Conservation (phyloP, 345 rosid genomes). For the Euphorbia pulcherrima region DNA sequence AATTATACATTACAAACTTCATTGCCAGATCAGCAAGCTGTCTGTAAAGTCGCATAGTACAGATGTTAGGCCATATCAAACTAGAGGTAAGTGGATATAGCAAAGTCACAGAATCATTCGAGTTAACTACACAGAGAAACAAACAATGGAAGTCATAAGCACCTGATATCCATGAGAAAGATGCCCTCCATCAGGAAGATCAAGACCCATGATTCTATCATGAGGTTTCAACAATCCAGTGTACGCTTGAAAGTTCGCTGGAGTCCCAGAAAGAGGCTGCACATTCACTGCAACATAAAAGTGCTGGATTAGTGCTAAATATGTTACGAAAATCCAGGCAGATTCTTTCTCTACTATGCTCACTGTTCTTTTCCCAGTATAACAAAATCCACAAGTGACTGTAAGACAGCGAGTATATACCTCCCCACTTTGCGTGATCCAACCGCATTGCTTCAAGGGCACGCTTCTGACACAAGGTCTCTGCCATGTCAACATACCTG, state of each 20-base stretch:
- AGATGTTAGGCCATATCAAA: neutral
- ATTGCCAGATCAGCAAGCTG: neutral
- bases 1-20: neutral
- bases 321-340: slow-evolving; percentile 6
- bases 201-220: slow-evolving; percentile 99
- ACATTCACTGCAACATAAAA: slow-evolving; percentile 72
- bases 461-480: slow-evolving; percentile 87
- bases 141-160: slow-evolving; percentile 15
- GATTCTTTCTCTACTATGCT: neutral
- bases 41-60: neutral
- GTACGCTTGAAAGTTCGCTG: slow-evolving; percentile 91
- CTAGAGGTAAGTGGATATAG: neutral
- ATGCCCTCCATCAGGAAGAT: slow-evolving; percentile 99
- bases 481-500: slow-evolving; percentile 99
- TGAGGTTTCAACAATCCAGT: slow-evolving; percentile 92
- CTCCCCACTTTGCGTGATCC: slow-evolving; percentile 99
- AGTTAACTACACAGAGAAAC: neutral
- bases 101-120: neutral
- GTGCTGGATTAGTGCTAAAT: neutral
- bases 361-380: no score
- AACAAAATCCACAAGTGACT: neutral
- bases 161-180: slow-evolving; percentile 99
- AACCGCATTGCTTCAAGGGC: slow-evolving; percentile 88
- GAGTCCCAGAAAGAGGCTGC: slow-evolving; percentile 95
- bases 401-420: slow-evolving; percentile 28